Percentiles rank a stretch among this genome's conserved stretches.
Evolutionary conservation across 805 yeast species (phyloP).

Genomic region (Babjeviella inositovora): DNA sequence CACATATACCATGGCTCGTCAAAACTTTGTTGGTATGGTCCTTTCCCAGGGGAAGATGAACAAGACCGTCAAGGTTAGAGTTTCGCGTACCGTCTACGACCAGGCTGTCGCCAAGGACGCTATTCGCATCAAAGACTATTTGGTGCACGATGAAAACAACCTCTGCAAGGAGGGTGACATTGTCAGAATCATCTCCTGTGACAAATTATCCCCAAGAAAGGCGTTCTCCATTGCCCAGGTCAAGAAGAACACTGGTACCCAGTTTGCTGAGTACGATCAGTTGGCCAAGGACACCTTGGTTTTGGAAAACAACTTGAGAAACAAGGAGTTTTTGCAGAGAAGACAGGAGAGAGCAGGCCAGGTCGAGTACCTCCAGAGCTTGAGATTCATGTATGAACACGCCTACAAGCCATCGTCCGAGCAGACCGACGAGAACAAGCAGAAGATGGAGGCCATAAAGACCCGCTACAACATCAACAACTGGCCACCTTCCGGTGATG

Average conservation of each 20-base stretch:
- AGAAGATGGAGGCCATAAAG: no score
- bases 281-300: constrained; percentile 56
- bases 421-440: no score
- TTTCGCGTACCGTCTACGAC: constrained; percentile 63
- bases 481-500: no score
- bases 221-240: constrained; percentile 88
- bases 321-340: constrained; percentile 34
- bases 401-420: no score
- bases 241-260: constrained; percentile 78
- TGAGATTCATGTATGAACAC: no score
- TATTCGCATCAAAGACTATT: constrained; percentile 62
- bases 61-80: constrained; percentile 89
- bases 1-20: constrained; percentile 95
- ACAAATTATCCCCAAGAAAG: constrained; percentile 73
- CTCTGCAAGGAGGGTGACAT: constrained; percentile 90
- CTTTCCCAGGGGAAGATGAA: constrained; percentile 93
- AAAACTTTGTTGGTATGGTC: constrained; percentile 83
- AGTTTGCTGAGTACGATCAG: constrained; percentile 64
- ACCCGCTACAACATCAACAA: no score
- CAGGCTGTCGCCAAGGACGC: constrained; percentile 59
- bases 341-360: no score
- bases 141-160: constrained; percentile 90
- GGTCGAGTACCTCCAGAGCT: no score
- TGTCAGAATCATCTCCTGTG: constrained; percentile 80
- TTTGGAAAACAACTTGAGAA: constrained; percentile 46